Conservation (phyloP, 192 early-diverging fungal genomes). For the Helicostylum pulchrum region DNA sequence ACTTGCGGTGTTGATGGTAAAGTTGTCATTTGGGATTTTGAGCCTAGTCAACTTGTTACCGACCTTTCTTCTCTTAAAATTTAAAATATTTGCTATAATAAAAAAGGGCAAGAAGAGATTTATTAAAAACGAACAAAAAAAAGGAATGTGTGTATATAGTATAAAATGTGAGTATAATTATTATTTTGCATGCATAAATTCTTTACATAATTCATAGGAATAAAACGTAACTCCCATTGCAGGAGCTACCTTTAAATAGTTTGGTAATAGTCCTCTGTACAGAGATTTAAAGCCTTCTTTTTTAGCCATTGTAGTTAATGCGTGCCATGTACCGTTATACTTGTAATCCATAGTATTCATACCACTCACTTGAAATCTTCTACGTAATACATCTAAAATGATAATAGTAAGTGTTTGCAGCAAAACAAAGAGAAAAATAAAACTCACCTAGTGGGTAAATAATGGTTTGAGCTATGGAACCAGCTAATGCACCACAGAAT, state of each 20-base stretch:
- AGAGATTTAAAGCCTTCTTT: slow-evolving; percentile 69
- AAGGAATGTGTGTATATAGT: no score
- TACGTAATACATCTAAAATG: slow-evolving; percentile 64
- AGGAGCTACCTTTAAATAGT: slow-evolving; percentile 82
- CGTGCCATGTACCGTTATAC: slow-evolving; percentile 73
- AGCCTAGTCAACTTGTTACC: slow-evolving; percentile 29
- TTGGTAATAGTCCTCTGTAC: slow-evolving; percentile 77
- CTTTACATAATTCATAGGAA: slow-evolving; percentile 77
- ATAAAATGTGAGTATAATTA: not conserved
- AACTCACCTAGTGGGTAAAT: slow-evolving; percentile 64
- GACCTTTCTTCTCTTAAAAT: slow-evolving; percentile 31
- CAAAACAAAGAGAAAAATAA: not conserved
- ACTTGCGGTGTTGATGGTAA: slow-evolving; percentile 83
- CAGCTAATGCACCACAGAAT: slow-evolving; percentile 71
- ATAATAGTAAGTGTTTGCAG: not conserved
- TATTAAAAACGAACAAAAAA: not conserved
- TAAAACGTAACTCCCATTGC: slow-evolving; percentile 83
- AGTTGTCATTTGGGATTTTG: slow-evolving; percentile 75
- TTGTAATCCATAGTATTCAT: slow-evolving; percentile 68
- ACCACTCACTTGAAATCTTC: slow-evolving; percentile 76
- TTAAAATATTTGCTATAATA: slow-evolving; percentile 5
- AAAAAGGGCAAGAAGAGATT: not conserved
- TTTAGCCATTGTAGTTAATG: slow-evolving; percentile 47
- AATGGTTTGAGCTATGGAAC: slow-evolving; percentile 77
- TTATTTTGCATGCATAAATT: slow-evolving; percentile 45